Evolutionary conservation across 23 red algal genomes (phyloP), one percentile per base, ranked within the genome.

Genomic region (Gracilaria caudata): DNA sequence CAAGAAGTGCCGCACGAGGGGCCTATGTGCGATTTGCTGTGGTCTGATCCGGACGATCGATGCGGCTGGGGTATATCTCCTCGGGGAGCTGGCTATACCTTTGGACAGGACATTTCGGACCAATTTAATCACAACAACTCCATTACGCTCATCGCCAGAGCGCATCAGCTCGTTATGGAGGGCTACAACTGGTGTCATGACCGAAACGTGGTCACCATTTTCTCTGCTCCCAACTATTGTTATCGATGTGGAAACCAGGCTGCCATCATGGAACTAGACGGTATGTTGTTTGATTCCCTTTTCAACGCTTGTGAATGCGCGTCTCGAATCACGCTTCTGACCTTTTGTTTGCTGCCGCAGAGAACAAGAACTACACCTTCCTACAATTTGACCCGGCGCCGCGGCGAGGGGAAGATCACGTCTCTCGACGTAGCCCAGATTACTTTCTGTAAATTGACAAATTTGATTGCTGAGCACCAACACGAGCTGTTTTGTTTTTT

Each of bases 1-100:
- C 96, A 98, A 80, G 96, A 98, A 81, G 96, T 98, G 6, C 96
- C 96, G 46, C 96, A 98, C 65, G 96, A 98, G 61, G 96, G 96
- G 17, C 96, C 96, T 2, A 98, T 98, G 96, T 98, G 96, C 74
- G 96, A 98, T 77, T 83, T 98, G 39, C 51, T 98, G 40, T 98
- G 96, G 96, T 98, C 96, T 1, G 96, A 98, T 75, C 96, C 96
- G 13, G 96, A 98, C 70, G 96, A 98, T 54, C 92, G 96, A 37
- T 98, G 96, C 70, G 96, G 96, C n/a, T 98, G 96, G 96, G 96
- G 96, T 0, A 98, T 98, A 40, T 95, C 92, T 20, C 96, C 96
- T 3, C 78, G 96, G 61, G 96, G 96, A 4, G 96, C 96, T 17
- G 96, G 96, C 56, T 98, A 98, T 59, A 98, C 96, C 13, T 98